These are phyloP conservation scores for Pythium graminicola DNA, from an alignment of 352 stramenopile genomes.

Conservation along the genomic window DNA sequence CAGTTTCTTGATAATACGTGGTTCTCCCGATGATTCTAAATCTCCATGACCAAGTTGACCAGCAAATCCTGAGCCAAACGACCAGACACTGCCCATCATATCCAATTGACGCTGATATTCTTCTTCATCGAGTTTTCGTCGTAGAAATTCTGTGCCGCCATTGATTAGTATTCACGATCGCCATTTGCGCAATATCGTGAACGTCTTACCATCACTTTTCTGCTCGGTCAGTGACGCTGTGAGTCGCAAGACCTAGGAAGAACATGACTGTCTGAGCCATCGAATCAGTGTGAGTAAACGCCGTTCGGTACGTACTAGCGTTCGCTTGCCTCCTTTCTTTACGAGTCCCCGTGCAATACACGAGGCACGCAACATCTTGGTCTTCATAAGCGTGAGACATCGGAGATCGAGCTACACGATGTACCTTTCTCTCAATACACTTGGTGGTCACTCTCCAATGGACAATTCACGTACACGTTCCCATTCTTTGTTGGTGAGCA, in stretches of 20 bases:
- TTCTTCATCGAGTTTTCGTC: conserved; percentile 50
- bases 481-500: conserved; percentile 66
- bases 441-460: neutral
- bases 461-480: conserved; percentile 34
- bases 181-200: conserved; percentile 1
- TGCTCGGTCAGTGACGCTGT: conserved; percentile 57
- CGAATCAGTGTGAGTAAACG: too few species aligned
- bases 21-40: conserved; percentile 44
- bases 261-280: too few species aligned
- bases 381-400: conserved; percentile 78
- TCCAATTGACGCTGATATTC: conserved; percentile 69
- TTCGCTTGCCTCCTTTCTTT: conserved; percentile 62
- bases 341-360: conserved; percentile 58
- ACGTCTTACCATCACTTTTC: conserved; percentile 38
- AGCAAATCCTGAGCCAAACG: conserved; percentile 63
- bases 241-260: conserved; percentile 38
- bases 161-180: neutral
- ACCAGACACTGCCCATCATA: conserved; percentile 79
- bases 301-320: conserved; percentile 41
- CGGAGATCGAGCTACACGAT: conserved; percentile 53
- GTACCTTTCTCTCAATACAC: neutral
- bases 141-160: conserved; percentile 37
- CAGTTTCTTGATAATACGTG: conserved; percentile 63
- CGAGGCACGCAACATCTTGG: conserved; percentile 72
- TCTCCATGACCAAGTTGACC: conserved; percentile 72